Conservation (phyloP, 2,329 filamentous ascomycete genomes). For the Emmonsiellopsis sp. region DNA sequence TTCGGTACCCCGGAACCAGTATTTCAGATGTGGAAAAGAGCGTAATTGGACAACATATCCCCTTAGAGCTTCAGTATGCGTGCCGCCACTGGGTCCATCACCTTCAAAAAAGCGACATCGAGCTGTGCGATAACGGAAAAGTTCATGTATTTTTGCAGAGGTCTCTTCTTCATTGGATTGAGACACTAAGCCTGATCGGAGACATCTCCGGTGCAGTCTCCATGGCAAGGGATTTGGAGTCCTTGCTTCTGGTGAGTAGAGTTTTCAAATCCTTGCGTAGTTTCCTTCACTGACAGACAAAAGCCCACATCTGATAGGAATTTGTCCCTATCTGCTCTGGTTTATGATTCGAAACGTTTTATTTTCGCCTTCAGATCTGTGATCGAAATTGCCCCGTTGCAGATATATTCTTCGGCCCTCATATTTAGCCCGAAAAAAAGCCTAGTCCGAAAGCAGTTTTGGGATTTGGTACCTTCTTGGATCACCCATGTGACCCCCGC, state of each 20-base stretch:
- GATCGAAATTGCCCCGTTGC: background rate
- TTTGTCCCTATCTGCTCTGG: background rate
- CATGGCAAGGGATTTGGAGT: background rate
- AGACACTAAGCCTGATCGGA: constrained; percentile 4
- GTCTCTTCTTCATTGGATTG: constrained; percentile 2
- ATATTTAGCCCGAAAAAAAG: background rate
- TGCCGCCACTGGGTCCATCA: constrained; percentile 1
- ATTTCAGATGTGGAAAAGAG: background rate
- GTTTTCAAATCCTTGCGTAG: background rate
- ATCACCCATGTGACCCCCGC: background rate
- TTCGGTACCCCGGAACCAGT: constrained; percentile 8
- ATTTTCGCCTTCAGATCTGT: background rate
- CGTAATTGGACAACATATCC: background rate
- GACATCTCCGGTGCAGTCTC: constrained; percentile 16
- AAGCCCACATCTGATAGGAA: background rate
- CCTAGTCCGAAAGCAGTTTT: background rate
- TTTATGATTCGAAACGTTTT: background rate
- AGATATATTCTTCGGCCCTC: background rate
- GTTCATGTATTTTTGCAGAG: background rate
- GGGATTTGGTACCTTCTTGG: background rate
- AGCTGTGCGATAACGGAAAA: background rate
- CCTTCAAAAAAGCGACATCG: background rate
- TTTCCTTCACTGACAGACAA: background rate
- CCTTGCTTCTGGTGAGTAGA: background rate
- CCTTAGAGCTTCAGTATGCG: constrained; percentile 1